These are phyloP conservation scores for Nemania serpens DNA, from an alignment of 2,329 filamentous ascomycete species.

Conservation along the genomic window DNA sequence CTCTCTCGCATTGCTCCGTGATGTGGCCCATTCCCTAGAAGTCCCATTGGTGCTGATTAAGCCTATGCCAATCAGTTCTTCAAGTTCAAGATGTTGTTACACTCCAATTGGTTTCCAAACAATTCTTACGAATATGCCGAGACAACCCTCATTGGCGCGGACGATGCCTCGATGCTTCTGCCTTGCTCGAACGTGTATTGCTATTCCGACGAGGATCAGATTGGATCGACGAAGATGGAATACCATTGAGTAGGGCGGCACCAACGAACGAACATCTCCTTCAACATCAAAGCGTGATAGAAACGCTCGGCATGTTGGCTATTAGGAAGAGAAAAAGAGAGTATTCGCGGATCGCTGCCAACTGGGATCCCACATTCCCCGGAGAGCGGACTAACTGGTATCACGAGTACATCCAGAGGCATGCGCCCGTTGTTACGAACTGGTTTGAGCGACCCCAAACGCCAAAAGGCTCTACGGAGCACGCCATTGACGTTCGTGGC, in stretches of 20 bases:
- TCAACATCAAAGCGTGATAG: constrained; percentile 39
- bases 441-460: constrained; percentile 73
- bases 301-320: constrained; percentile 31
- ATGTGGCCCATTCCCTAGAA: background rate
- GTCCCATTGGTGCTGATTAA: constrained; percentile 1
- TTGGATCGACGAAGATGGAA: constrained; percentile 38
- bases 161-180: constrained; percentile 73
- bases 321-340: constrained; percentile 43
- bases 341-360: constrained; percentile 65
- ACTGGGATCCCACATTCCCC: constrained; percentile 82
- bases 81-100: constrained; percentile 66
- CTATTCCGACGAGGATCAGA: constrained; percentile 58
- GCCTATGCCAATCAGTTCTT: constrained; percentile 45
- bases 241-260: constrained; percentile 27
- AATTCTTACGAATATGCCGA: constrained; percentile 68
- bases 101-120: constrained; percentile 71
- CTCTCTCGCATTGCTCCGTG: constrained; percentile 8
- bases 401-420: constrained; percentile 82
- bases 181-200: constrained; percentile 59
- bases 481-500: constrained; percentile 71
- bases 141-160: constrained; percentile 79
- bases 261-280: constrained; percentile 32
- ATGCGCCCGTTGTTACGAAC: constrained; percentile 72
- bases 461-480: constrained; percentile 47
- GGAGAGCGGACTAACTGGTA: constrained; percentile 81